Conservation (phyloP, 345 rosid genomes). For the Populus nigra region DNA sequence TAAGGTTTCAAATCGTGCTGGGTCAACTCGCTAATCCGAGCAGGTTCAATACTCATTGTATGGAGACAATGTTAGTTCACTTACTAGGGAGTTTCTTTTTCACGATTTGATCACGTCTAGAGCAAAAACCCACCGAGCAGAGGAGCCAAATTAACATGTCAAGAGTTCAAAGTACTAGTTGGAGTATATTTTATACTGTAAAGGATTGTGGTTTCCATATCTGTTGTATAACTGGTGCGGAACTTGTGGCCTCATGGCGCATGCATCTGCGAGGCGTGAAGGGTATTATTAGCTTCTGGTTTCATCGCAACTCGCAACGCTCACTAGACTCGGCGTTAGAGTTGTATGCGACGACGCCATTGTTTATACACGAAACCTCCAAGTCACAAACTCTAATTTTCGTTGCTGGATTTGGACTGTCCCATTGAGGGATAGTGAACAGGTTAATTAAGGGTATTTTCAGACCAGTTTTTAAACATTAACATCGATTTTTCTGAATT, state of each 20-base stretch:
- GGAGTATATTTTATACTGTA: too few species aligned
- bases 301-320: neutral
- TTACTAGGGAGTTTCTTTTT: neutral
- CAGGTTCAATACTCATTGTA: too few species aligned
- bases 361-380: neutral
- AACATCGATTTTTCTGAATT: too few species aligned
- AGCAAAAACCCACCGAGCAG: neutral
- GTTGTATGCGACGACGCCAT: too few species aligned
- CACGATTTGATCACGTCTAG: neutral
- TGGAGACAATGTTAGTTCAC: too few species aligned
- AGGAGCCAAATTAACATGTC: neutral
- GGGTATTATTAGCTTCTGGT: neutral
- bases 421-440: too few species aligned
- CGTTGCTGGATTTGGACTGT: neutral
- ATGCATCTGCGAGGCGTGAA: neutral
- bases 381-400: neutral
- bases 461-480: too few species aligned
- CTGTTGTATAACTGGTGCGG: neutral
- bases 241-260: neutral
- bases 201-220: neutral
- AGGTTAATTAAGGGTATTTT: too few species aligned
- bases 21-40: too few species aligned
- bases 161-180: neutral
- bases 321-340: too few species aligned
- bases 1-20: too few species aligned